These are phyloP conservation scores for Luffa aegyptiaca DNA, from an alignment of 306 rosid species.

Conservation along the genomic window DNA sequence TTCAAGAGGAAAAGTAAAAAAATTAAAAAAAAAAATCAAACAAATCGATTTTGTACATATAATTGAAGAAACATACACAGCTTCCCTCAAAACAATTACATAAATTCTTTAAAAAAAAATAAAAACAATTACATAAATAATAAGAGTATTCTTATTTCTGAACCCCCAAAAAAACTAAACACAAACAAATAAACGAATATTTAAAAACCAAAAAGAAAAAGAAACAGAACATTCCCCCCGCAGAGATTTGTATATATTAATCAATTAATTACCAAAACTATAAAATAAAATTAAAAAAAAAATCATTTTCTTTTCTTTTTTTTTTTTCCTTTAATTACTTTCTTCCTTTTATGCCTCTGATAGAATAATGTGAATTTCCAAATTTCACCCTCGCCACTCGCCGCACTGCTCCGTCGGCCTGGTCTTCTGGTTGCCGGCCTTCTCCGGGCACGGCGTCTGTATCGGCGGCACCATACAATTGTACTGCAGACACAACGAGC, in stretches of 20 bases:
- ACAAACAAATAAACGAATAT: slow-evolving; percentile 1
- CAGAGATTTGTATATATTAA: not conserved
- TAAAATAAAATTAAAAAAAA: not conserved
- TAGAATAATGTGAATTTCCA: slow-evolving; percentile 2
- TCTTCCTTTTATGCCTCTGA: slow-evolving; percentile 13
- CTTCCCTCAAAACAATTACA: not conserved
- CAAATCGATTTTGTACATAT: not conserved
- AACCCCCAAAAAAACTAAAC: not conserved
- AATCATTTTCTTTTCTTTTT: not conserved
- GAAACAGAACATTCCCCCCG: not conserved
- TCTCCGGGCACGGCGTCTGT: slow-evolving; percentile 71
- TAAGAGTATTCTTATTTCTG: not conserved
- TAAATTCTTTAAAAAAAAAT: too few relatives aligned
- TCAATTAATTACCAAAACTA: slow-evolving; percentile 4
- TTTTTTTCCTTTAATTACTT: not conserved
- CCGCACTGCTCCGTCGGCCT: slow-evolving; percentile 76
- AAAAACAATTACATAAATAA: slow-evolving; percentile 4
- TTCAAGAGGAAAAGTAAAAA: not conserved
- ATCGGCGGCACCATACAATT: slow-evolving; percentile 96
- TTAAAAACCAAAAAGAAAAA: not conserved
- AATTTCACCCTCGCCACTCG: slow-evolving; percentile 45
- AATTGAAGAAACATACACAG: not conserved
- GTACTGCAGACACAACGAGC: slow-evolving; percentile 86
- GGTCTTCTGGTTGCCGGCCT: slow-evolving; percentile 59
- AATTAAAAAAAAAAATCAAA: not conserved